Evolutionary conservation across 2,329 filamentous ascomycete species (phyloP), one percentile per base, ranked within the genome.

Genomic region (Monilinia aucupariae): DNA sequence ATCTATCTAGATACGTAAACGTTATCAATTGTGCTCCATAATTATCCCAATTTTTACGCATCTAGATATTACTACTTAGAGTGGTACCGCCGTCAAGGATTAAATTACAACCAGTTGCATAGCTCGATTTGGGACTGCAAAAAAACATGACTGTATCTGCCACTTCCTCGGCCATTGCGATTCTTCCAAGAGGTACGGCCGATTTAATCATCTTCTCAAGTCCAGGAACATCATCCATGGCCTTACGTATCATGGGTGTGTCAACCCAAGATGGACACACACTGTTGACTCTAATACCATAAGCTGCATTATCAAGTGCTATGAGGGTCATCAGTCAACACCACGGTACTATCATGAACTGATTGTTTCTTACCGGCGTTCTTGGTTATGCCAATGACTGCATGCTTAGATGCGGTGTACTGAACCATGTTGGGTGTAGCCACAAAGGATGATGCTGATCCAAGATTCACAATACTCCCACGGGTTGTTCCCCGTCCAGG

Each of bases 231-330:
- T 48, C 32, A n/a, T 61, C 60, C 9, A 63, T 51, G 5, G 61
- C 64, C 32, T 41, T 34, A 2, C 47, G 6, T 8, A 65, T 27
- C 64, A 65, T 64, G 4, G 63, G 63, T 15, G 65, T 66, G n/a
- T 67, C 63, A 12, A 65, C 61, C 64, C 65, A 67, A 8, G 56
- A 61, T 12, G 65, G 61, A 50, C 63, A 65, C 17, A 67, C 43
- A n/a, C 39, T 22, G 48, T 67, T 67, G 8, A 67, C 65, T 9
- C 65, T 43, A 22, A 67, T 62, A 3, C 65, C 61, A 56, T 65
- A 41, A 20, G 39, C 32, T 37, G 61, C 65, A 61, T 64, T 61
- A 20, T 65, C 63, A 27, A 67, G 49, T 4, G 65, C 65, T 66
- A 49, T 10, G 37, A 22, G 12, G 20, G 58, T 27, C 2, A 25